Percentiles rank a stretch among this genome's conserved stretches.
Conservation (phyloP, 2,329 filamentous ascomycete genomes). For the Hypoxylon sp. region DNA sequence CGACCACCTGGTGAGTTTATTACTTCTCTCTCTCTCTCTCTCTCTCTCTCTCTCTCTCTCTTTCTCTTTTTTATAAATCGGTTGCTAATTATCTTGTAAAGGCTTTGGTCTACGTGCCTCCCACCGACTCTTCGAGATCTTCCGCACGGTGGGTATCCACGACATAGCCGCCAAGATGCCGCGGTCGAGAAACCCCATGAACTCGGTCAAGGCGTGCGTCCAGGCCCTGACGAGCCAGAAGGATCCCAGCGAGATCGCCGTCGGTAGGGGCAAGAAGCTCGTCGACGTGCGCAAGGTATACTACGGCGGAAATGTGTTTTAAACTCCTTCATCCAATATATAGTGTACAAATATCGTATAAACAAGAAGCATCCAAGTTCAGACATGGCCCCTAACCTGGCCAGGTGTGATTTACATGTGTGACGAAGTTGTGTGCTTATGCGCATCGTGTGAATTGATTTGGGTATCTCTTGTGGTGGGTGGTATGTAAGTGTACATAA, state of each 20-base stretch:
- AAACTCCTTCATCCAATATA: too few species aligned
- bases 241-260: constrained; percentile 88
- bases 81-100: constrained; percentile 49
- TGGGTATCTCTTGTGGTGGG: constrained; percentile 5
- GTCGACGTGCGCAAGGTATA: constrained; percentile 98
- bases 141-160: constrained; percentile 82
- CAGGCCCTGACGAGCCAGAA: constrained; percentile 83
- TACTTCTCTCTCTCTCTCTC: too few species aligned
- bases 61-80: not conserved
- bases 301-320: constrained; percentile 78
- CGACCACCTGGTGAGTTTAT: constrained; percentile 81
- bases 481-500: too few species aligned
- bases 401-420: too few species aligned
- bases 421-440: constrained; percentile 1
- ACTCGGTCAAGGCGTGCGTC: constrained; percentile 92
- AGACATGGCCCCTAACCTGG: too few species aligned
- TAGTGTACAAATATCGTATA: constrained; percentile 38
- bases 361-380: constrained; percentile 3
- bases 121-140: constrained; percentile 93
- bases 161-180: constrained; percentile 86
- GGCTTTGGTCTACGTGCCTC: constrained; percentile 95
- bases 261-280: constrained; percentile 90
- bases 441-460: not conserved
- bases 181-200: constrained; percentile 94
- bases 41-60: too few species aligned